Evolutionary conservation across 805 yeast genomes (phyloP).

Genomic region (Starmera quercuum): DNA sequence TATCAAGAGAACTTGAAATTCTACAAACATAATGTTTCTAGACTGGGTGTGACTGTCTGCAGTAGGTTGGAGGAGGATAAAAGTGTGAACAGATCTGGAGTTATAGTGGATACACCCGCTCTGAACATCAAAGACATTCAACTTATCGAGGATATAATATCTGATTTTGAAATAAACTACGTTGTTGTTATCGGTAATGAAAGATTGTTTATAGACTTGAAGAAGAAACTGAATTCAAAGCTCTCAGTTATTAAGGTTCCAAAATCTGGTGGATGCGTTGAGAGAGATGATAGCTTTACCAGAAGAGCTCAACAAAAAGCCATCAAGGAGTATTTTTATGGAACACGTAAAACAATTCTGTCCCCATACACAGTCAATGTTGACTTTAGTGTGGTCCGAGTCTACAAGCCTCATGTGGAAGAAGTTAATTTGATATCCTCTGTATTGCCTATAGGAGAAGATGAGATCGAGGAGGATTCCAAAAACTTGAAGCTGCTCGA

Average conservation of each 20-base stretch:
- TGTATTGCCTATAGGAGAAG: constrained; percentile 19
- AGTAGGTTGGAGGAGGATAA: constrained; percentile 44
- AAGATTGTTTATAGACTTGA: constrained; percentile 54
- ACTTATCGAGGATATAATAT: constrained; percentile 47
- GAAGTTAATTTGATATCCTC: constrained; percentile 11
- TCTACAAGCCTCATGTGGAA: constrained; percentile 44
- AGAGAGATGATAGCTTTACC: constrained; percentile 58
- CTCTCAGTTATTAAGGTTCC: constrained; percentile 47
- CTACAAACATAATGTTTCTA: constrained; percentile 18
- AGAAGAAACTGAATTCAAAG: constrained; percentile 37
- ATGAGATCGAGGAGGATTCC: constrained; percentile 20
- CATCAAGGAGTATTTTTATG: constrained; percentile 87
- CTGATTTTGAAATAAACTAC: constrained; percentile 49
- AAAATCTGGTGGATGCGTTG: constrained; percentile 70
- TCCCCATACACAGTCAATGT: constrained; percentile 84
- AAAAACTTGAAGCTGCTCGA: constrained; percentile 17
- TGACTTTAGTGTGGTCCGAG: constrained; percentile 49
- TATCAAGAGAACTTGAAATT: constrained; percentile 40
- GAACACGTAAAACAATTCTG: constrained; percentile 53
- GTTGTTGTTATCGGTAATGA: constrained; percentile 75
- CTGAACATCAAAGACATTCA: constrained; percentile 41
- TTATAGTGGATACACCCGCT: constrained; percentile 71
- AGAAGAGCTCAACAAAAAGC: constrained; percentile 69
- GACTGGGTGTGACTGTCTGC: constrained; percentile 27
- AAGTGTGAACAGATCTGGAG: constrained; percentile 40